A percentile compares a stretch with the other conserved stretches of the same genome.
Evolutionary conservation across 2,329 filamentous ascomycete species (phyloP).

Genomic region (Nothophoma quercina): DNA sequence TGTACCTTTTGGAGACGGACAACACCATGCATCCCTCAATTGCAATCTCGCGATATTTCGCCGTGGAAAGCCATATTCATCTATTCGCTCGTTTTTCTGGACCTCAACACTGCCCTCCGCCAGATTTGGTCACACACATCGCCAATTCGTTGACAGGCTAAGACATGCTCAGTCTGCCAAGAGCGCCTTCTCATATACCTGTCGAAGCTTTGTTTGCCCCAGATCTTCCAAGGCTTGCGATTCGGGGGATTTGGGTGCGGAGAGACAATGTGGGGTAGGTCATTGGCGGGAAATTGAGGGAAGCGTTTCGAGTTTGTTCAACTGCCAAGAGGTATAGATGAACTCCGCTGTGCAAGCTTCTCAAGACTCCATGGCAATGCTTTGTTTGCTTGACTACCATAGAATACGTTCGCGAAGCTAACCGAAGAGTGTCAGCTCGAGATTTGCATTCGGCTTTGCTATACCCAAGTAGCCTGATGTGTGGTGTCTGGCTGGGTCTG

Average conservation of each 20-base stretch:
- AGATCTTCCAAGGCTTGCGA: background rate
- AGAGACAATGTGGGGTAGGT: background rate
- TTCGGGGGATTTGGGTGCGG: background rate
- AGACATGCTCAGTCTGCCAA: background rate
- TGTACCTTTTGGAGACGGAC: background rate
- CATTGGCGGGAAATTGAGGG: slow-evolving; percentile 7
- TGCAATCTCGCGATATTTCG: background rate
- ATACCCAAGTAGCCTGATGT: too few relatives aligned
- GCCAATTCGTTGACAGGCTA: background rate
- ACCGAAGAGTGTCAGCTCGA: too few relatives aligned
- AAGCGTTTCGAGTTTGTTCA: background rate
- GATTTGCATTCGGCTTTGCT: too few relatives aligned
- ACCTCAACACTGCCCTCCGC: background rate
- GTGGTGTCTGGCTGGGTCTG: too few relatives aligned
- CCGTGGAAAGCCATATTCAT: background rate
- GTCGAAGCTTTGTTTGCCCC: background rate
- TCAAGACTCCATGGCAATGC: slow-evolving; percentile 1
- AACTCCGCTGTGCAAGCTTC: background rate
- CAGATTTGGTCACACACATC: background rate
- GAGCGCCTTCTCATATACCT: background rate
- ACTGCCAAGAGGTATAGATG: slow-evolving; percentile 9
- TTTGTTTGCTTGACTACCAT: slow-evolving; percentile 9
- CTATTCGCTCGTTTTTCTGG: background rate
- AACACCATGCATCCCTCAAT: background rate
- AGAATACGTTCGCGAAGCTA: too few relatives aligned